phyloP scores from a whole-genome alignment of 1,284 basidiomycete species.

The Boletus semigastroideus region DNA sequence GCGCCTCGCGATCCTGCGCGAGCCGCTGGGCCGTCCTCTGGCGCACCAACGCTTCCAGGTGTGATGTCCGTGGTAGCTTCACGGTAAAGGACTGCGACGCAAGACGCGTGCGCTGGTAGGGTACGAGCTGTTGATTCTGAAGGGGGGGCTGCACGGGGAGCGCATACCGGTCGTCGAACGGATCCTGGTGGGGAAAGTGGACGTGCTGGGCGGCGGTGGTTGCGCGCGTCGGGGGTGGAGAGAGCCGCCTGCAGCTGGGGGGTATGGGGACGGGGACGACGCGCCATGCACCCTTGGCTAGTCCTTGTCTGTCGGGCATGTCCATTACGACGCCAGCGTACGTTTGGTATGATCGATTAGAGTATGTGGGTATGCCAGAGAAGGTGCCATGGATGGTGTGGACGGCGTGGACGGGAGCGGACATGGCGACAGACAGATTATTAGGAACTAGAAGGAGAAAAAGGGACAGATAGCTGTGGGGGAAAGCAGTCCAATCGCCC shows the following conservation, averaged over 20 bases:
- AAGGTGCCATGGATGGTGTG: slow-evolving; percentile 35
- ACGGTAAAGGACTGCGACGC: slow-evolving; percentile 29
- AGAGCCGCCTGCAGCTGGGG: slow-evolving; percentile 30
- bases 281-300: slow-evolving; percentile 29
- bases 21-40: slow-evolving; percentile 33
- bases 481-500: no score
- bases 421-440: slow-evolving; percentile 23
- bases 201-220: slow-evolving; percentile 12
- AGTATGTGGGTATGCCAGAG: slow-evolving; percentile 27
- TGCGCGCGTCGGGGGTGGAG: slow-evolving; percentile 14
- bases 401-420: slow-evolving; percentile 29
- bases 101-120: slow-evolving; percentile 30
- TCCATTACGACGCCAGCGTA: slow-evolving; percentile 31
- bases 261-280: slow-evolving; percentile 17
- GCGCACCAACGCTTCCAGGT: slow-evolving; percentile 30
- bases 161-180: slow-evolving; percentile 27
- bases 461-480: slow-evolving; percentile 1
- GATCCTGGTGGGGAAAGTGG: slow-evolving; percentile 26
- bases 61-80: slow-evolving; percentile 24
- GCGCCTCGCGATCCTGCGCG: slow-evolving; percentile 39
- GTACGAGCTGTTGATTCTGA: slow-evolving; percentile 12
- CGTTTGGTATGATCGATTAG: slow-evolving; percentile 14
- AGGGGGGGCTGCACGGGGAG: slow-evolving; percentile 4
- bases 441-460: slow-evolving; percentile 2
- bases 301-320: slow-evolving; percentile 26